Base-by-base conservation (phyloP, 2,329 filamentous ascomycete genomes). In the Daldinia sp. region DNA sequence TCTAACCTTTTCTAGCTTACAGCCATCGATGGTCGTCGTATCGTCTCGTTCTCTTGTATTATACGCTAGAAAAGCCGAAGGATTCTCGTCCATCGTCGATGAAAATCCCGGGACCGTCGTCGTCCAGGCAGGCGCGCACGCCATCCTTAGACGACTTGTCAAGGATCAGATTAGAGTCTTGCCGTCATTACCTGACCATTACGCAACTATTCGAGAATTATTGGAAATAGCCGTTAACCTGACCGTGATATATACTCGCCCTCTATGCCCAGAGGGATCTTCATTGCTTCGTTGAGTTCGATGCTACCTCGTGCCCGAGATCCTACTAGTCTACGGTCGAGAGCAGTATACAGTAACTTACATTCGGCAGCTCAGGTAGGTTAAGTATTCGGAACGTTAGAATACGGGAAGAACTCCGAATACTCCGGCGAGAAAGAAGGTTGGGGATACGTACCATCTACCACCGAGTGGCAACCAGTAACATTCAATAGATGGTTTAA, bases 61-160 rank as follows among this genome's bases (percentile, higher is more conserved):
- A 32, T 48, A n/a, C n/a, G n/a, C 30, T 13, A 25, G n/a, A 52
- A 49, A 55, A 25, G 30, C 30, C 35, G 27, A 56, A 51, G 29
- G 53, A 54, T 32, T 37, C 51, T n/a, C 35, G n/a, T 51, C 23
- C 30, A 55, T 54, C 37, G 23, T 54, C 25, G 35, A 57, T 58
- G 48, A 23, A 51, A 54, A 43, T 27, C 39, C 51, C 41, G 39
- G 55, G 55, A 30, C 35, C 29, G 47, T 47, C 49, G 23, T n/a
- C 15, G 32, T 43, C 21, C 35, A 48, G 29, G 51, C 29, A 60
- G 19, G 34, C 29, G 34, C 29, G 54, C 47, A 55, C 45, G 41
- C 51, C 30, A 58, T 53, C 60, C 53, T 25, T 39, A 29, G 41
- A 43, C 54, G 52, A 63, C 53, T 52, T 48, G 32, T 27, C 35